Base-by-base conservation (phyloP, 169 alveolate genomes). In the Pseudocohnilembus persalinus region DNA sequence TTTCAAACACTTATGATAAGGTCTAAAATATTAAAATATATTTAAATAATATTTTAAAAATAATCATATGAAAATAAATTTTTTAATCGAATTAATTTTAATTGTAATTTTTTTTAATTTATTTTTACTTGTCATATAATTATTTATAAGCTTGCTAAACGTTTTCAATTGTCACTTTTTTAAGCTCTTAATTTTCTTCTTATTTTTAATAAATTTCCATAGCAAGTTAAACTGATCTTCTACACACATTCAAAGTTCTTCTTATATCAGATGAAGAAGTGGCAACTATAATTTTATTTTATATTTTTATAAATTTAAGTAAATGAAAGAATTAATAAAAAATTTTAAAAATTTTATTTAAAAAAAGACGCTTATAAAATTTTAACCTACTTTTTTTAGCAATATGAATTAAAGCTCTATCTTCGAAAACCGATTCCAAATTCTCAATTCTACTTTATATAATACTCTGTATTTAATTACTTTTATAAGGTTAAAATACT, bases 241-340 rank as follows among this genome's bases (percentile, higher is more conserved):
- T 85, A 81, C 88, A 88, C 31, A 91, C 89, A 74, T 88, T 86
- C 28, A 91, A 83, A 29, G 88, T 76, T 77, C 88, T 91, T 86
- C 94, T 88, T 24, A 91, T 83, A 83, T 91, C 94, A 29, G 92
- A 87, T 49, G 91, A 88, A 35, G 84, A 76, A 1, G 91, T 85
- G 0, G 94, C 92, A 26, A 91, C 68, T 49, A 49, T 11, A 49
- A n/a, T n/a, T n/a, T n/a, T n/a, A n/a, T n/a, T n/a, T n/a, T n/a
- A n/a, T n/a, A n/a, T n/a, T n/a, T n/a, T n/a, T n/a, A n/a, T n/a
- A n/a, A n/a, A n/a, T n/a, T n/a, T n/a, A n/a, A n/a, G n/a, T n/a
- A n/a, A n/a, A 11, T 20, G 26, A 20, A 49, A 11, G 68, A 11
- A 49, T 11, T 11, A 49, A 11, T 49, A 49, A 49, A 11, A 49